phyloP scores from a whole-genome alignment of 805 yeast species.

The Saccharomyces mikatae region DNA sequence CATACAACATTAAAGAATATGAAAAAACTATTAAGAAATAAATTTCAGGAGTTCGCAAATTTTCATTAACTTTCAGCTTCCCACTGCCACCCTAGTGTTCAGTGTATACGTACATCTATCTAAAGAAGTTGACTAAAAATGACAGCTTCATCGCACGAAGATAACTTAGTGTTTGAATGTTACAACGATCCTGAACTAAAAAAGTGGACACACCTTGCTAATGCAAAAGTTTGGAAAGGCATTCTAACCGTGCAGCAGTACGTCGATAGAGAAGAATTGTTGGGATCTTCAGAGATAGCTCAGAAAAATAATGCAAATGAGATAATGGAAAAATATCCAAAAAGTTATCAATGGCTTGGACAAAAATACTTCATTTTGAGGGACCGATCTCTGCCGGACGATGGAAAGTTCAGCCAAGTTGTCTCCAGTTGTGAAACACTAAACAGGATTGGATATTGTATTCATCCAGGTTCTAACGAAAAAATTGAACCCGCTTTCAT shows the following conservation, averaged over 20 bases:
- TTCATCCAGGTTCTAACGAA: slow-evolving; percentile 20
- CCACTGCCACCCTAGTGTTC: neutral
- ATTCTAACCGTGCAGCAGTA: slow-evolving; percentile 29
- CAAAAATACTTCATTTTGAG: slow-evolving; percentile 32
- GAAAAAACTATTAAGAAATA: neutral
- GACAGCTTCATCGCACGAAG: neutral
- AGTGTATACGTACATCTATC: neutral
- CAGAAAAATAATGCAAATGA: slow-evolving; percentile 11
- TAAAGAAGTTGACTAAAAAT: neutral
- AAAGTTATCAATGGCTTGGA: slow-evolving; percentile 25
- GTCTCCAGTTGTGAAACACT: slow-evolving; percentile 37
- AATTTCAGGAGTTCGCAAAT: neutral
- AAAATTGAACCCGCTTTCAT: slow-evolving; percentile 26
- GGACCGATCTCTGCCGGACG: slow-evolving; percentile 16
- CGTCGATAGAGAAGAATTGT: slow-evolving; percentile 30
- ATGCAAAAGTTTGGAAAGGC: slow-evolving; percentile 31
- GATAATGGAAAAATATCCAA: slow-evolving; percentile 12
- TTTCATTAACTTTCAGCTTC: neutral
- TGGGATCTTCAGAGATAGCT: slow-evolving; percentile 27
- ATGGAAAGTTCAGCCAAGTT: slow-evolving; percentile 27
- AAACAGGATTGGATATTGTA: slow-evolving; percentile 31
- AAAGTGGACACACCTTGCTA: slow-evolving; percentile 31
- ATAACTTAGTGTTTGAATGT: slow-evolving; percentile 12
- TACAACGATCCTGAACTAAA: slow-evolving; percentile 30
- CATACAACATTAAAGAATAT: neutral